Conservation (phyloP, 2,329 filamentous ascomycete species). For the Fusarium pseudonygamai region DNA sequence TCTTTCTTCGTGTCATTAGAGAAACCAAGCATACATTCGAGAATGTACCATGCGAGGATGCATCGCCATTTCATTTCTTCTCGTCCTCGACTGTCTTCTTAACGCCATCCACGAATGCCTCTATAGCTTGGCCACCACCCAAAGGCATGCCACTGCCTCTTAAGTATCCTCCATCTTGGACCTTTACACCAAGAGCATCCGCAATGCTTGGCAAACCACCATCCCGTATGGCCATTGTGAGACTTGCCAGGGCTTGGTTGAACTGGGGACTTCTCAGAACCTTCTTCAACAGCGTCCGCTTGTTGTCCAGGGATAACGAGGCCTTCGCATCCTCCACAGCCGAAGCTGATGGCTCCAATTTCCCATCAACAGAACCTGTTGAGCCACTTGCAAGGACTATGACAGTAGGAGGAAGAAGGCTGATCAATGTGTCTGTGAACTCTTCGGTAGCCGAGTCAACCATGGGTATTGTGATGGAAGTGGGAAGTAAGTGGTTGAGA, state of each 20-base stretch:
- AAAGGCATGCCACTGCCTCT: conserved; percentile 82
- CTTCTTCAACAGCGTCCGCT: conserved; percentile 81
- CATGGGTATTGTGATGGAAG: conserved; percentile 80
- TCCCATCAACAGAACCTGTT: conserved; percentile 63
- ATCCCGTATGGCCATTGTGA: conserved; percentile 89
- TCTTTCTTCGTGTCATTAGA: background rate
- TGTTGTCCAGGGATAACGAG: conserved; percentile 77
- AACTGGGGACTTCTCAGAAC: conserved; percentile 93
- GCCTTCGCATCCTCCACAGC: conserved; percentile 77
- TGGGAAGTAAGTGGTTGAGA: conserved; percentile 84
- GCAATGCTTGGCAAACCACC: conserved; percentile 91
- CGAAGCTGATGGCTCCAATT: conserved; percentile 73
- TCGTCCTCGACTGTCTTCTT: conserved; percentile 78
- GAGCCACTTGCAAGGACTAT: conserved; percentile 77
- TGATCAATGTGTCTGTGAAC: conserved; percentile 78
- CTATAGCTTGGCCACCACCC: conserved; percentile 87
- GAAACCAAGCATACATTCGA: conserved; percentile 3
- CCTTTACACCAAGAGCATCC: conserved; percentile 81
- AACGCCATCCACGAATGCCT: conserved; percentile 90
- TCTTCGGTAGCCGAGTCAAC: conserved; percentile 72
- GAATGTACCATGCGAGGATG: background rate
- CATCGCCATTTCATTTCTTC: conserved; percentile 35
- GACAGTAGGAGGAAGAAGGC: conserved; percentile 80
- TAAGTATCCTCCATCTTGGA: conserved; percentile 87
- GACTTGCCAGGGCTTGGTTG: conserved; percentile 81